Evolutionary conservation across 1,284 basidiomycete genomes (phyloP).

Genomic region (Cryptococcus neoformans): DNA sequence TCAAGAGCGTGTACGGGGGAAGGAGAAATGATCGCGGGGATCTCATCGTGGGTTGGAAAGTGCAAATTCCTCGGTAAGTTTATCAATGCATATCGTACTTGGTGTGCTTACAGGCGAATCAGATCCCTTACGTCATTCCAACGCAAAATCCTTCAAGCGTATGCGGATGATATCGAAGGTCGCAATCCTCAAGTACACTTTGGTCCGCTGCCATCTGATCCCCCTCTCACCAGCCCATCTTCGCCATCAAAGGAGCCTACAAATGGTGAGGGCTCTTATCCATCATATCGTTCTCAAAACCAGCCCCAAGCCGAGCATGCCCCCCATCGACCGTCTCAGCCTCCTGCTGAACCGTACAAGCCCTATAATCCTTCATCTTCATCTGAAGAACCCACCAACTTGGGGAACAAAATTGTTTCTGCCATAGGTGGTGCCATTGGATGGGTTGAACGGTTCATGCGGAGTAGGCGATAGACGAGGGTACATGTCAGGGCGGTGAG

Average conservation of each 20-base stretch:
- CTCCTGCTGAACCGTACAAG: slow-evolving; percentile 1
- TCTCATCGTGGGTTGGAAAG: slow-evolving; percentile 82
- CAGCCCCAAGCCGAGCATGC: background rate
- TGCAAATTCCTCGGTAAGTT: slow-evolving; percentile 83
- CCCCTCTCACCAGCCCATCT: background rate
- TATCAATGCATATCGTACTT: background rate
- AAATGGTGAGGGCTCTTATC: slow-evolving; percentile 10
- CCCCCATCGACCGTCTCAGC: slow-evolving; percentile 8
- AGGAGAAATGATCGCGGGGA: slow-evolving; percentile 68
- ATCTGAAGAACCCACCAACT: background rate
- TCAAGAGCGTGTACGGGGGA: slow-evolving; percentile 67
- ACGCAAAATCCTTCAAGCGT: slow-evolving; percentile 81
- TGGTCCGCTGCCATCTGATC: slow-evolving; percentile 9
- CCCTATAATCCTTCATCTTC: slow-evolving; percentile 8
- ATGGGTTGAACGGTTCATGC: slow-evolving; percentile 26
- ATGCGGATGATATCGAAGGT: slow-evolving; percentile 89
- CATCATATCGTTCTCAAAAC: slow-evolving; percentile 10
- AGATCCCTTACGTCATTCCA: slow-evolving; percentile 80
- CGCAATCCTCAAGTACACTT: slow-evolving; percentile 48
- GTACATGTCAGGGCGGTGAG: slow-evolving; percentile 15
- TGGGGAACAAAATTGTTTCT: slow-evolving; percentile 27
- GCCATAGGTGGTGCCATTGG: slow-evolving; percentile 39
- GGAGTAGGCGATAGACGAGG: background rate
- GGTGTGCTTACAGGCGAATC: slow-evolving; percentile 1
- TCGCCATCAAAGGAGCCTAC: slow-evolving; percentile 5